A percentile compares a stretch with the other conserved stretches of the same genome.
These are phyloP conservation scores for Schizonepeta tenuifolia DNA, from an alignment of 257 asterid genomes.

Conservation along the genomic window DNA sequence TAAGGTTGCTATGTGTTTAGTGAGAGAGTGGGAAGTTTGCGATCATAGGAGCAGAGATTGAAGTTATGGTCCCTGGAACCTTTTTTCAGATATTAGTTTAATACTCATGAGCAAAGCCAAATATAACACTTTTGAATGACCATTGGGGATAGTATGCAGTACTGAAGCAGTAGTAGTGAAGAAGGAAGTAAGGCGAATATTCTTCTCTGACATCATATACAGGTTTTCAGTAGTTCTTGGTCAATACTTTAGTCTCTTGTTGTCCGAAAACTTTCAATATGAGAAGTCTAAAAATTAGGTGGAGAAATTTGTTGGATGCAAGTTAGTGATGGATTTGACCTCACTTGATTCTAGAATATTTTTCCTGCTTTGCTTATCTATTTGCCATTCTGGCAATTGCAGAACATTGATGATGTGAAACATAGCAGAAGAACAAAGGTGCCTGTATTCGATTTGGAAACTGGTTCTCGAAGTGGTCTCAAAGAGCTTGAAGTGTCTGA, in stretches of 20 bases:
- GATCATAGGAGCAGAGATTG: conserved; percentile 1
- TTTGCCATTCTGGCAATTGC: conserved; percentile 37
- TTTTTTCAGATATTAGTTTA: background rate
- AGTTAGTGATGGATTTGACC: background rate
- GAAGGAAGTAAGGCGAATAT: background rate
- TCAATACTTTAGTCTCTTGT: background rate
- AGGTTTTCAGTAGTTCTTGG: conserved; percentile 13
- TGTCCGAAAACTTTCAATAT: background rate
- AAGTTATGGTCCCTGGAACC: background rate
- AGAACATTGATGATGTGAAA: conserved; percentile 89
- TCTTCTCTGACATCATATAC: background rate
- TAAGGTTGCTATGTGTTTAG: conserved; percentile 8
- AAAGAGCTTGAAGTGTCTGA: conserved; percentile 93
- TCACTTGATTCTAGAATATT: conserved; percentile 6
- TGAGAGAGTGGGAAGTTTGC: background rate
- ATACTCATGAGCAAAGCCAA: conserved; percentile 16
- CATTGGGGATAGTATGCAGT: background rate
- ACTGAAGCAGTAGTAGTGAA: background rate
- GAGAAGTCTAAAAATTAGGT: conserved; percentile 1
- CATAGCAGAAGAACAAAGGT: conserved; percentile 76
- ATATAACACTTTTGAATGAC: background rate
- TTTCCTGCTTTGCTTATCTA: conserved; percentile 15
- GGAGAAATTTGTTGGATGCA: conserved; percentile 17
- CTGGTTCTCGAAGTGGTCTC: conserved; percentile 88
- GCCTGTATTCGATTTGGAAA: conserved; percentile 90